These are phyloP conservation scores for Debaryomyces subglobosus DNA, from an alignment of 1,139 yeast species.

Conservation along the genomic window DNA sequence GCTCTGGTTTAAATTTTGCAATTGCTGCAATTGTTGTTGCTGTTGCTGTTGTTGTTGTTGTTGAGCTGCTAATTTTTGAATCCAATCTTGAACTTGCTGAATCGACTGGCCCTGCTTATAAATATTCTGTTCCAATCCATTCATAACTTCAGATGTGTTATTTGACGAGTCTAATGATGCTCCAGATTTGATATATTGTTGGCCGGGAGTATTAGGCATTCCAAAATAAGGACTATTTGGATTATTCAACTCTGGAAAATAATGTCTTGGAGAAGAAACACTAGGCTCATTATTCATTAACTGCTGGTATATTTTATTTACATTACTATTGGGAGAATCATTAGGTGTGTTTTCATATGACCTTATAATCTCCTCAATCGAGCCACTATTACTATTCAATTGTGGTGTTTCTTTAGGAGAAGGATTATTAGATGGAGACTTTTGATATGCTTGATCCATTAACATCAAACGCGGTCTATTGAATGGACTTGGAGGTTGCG, in stretches of 20 bases:
- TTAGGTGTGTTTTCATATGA: constrained; percentile 30
- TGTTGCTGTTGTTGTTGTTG: constrained; percentile 37
- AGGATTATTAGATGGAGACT: constrained; percentile 16
- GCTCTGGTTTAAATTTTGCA: constrained; percentile 2
- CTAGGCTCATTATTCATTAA: constrained; percentile 28
- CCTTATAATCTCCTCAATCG: constrained; percentile 43
- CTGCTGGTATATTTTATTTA: constrained; percentile 37
- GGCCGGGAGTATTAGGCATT: constrained; percentile 15
- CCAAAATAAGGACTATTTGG: constrained; percentile 16
- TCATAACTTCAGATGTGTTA: constrained; percentile 25
- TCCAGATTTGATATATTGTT: constrained; percentile 5
- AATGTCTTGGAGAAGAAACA: constrained; percentile 33
- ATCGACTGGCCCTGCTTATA: constrained; percentile 56
- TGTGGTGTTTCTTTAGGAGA: constrained; percentile 9
- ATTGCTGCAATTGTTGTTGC: constrained; percentile 19
- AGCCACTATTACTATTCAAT: constrained; percentile 19
- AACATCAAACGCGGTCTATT: constrained; percentile 46
- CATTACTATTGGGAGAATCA: constrained; percentile 18
- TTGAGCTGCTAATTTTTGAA: constrained; percentile 45
- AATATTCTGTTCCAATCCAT: constrained; percentile 47
- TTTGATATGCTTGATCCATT: constrained; percentile 41
- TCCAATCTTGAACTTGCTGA: constrained; percentile 63
- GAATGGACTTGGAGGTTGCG: constrained; percentile 25
- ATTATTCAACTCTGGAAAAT: constrained; percentile 34
- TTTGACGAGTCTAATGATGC: constrained; percentile 7